Evolutionary conservation across 495 filamentous ascomycete species (phyloP).

Genomic region (Hyaloscypha variabilis): DNA sequence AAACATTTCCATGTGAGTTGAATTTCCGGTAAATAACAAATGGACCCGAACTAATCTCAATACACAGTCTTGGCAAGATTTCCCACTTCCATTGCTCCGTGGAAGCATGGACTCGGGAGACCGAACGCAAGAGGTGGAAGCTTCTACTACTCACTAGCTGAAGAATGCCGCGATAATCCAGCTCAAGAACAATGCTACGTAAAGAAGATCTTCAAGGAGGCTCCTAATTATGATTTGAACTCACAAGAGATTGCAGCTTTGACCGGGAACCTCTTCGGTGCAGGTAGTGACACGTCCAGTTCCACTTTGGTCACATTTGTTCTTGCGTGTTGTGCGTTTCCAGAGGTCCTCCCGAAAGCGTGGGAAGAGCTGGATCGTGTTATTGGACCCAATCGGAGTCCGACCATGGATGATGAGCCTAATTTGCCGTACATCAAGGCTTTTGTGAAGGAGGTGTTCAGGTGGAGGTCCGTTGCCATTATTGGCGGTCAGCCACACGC

Average conservation of each 20-base stretch:
- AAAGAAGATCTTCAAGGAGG: constrained; percentile 54
- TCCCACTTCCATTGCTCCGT: constrained; percentile 59
- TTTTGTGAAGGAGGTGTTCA: constrained; percentile 63
- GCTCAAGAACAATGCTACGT: constrained; percentile 52
- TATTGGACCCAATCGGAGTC: constrained; percentile 53
- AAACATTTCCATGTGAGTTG: constrained; percentile 56
- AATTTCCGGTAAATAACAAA: neutral
- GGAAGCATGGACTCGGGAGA: constrained; percentile 59
- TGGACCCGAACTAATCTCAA: constrained; percentile 38
- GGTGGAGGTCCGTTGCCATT: constrained; percentile 66
- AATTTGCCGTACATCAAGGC: constrained; percentile 62
- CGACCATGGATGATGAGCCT: constrained; percentile 58
- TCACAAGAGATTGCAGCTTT: constrained; percentile 60
- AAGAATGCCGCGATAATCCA: constrained; percentile 50
- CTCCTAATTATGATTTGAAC: constrained; percentile 50
- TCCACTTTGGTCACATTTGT: constrained; percentile 37
- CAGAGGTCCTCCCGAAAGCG: constrained; percentile 49
- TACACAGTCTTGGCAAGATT: constrained; percentile 50
- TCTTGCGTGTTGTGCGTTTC: constrained; percentile 51
- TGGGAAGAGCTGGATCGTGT: constrained; percentile 61
- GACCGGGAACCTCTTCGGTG: constrained; percentile 53
- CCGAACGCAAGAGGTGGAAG: constrained; percentile 45
- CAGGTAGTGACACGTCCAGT: constrained; percentile 43
- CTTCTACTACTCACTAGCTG: constrained; percentile 59
- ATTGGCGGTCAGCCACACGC: constrained; percentile 66